Base-by-base conservation (phyloP, 306 rosid species). In the Carpinus viminea region DNA sequence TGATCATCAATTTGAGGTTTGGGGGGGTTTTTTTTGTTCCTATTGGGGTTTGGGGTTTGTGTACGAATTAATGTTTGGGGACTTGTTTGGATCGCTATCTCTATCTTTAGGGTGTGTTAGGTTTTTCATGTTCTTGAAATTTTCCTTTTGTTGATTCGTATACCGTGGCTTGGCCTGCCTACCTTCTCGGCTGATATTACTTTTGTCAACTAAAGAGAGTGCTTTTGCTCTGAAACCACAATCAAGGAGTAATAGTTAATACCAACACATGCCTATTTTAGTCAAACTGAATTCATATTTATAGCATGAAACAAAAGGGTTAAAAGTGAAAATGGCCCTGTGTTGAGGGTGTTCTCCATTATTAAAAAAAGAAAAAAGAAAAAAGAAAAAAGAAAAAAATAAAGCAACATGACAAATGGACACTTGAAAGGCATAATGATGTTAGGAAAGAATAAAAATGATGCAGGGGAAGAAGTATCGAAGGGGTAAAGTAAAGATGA, bases 131-230 rank as follows among this genome's bases (percentile, higher is more conserved):
- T n/a, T n/a, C n/a, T n/a, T n/a, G n/a, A n/a, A n/a, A n/a, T n/a
- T n/a, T n/a, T n/a, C n/a, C n/a, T n/a, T n/a, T n/a, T n/a, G n/a
- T n/a, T n/a, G n/a, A n/a, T n/a, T n/a, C n/a, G n/a, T n/a, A n/a
- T n/a, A n/a, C n/a, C n/a, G n/a, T n/a, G n/a, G n/a, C n/a, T n/a
- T n/a, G n/a, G n/a, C n/a, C n/a, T n/a, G 64, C 74, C 69, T 88
- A 88, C 97, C 98, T 86, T 90, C 80, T 90, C 96, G 8, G 82
- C 80, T 43, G 90, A 78, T 76, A 80, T 66, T 73, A 48, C 80
- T 59, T 82, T 92, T 20, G 83, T 68, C 83, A 89, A 78, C 78
- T 78, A 84, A 65, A 70, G 45, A 79, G 87, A 81, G 66, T 36
- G 82, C 73, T 85, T 88, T 76, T 81, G 83, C 81, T 88, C 97